Base-by-base conservation (phyloP, 2,329 filamentous ascomycete species). In the Xenoacremonium recifei region DNA sequence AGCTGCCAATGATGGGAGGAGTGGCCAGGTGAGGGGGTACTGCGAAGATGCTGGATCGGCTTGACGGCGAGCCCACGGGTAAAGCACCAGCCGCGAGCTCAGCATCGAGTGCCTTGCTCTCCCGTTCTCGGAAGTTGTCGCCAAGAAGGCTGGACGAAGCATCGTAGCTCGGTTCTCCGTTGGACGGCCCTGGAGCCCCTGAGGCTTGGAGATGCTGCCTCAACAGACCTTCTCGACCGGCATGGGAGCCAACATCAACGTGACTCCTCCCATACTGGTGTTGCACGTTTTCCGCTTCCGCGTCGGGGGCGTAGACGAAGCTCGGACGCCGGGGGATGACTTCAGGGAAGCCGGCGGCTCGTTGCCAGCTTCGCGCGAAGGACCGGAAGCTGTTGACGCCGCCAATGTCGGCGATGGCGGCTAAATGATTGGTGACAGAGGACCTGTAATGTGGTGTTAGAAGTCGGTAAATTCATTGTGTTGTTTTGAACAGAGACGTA, bases 351-450 rank as follows among this genome's bases (percentile, higher is more conserved):
- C 79, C 85, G 19, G 90, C 89, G 27, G 92, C 92, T 62, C 92
- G 84, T 66, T 92, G 89, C 87, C 90, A 96, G 55, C 89, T 95
- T 47, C 87, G 81, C 33, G 91, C 88, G 62, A 97, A 97, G 58
- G 91, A 95, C 59, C 93, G 85, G 57, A 97, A 87, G 65, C 88
- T 95, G 72, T 97, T 97, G 47, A 91, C 85, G 37, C 92, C 92
- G 50, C 92, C 93, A 35, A 88, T 84, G 47, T 95, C 84, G 52
- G 77, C 73, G 40, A 85, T 62, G 39, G 74, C 71, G 19, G 77
- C 68, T 25, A 87, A 65, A 23, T 75, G 73, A 48, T 77, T 72
- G 21, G 75, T 76, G 29, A 80, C 69, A 6, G 80, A 84, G n/a
- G 79, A 79, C 46, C 80, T 82, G 48, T 16, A 35, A 18, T 9